phyloP scores from a whole-genome alignment of 2,329 filamentous ascomycete genomes.

The Paraphaeosphaeria minitans region DNA sequence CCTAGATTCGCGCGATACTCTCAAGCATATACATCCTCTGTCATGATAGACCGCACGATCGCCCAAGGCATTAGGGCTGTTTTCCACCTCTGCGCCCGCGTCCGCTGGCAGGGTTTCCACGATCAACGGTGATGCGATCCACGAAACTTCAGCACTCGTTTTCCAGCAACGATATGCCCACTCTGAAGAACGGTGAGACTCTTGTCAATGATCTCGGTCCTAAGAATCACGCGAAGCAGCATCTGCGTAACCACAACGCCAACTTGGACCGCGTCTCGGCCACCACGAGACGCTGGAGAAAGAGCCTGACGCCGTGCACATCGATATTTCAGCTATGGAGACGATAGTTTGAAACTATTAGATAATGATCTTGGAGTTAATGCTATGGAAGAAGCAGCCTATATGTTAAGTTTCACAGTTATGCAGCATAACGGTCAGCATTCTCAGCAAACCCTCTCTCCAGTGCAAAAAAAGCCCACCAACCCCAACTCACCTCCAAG shows the following conservation, averaged over 20 bases:
- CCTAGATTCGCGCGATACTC: too few species aligned
- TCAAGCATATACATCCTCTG: too few species aligned
- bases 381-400: neutral
- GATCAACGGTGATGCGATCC: too few species aligned
- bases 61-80: too few species aligned
- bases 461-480: too few species aligned
- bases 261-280: conserved; percentile 80
- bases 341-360: neutral
- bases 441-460: too few species aligned
- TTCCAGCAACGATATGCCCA: conserved; percentile 87
- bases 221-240: conserved; percentile 62
- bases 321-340: conserved; percentile 10
- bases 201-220: conserved; percentile 38
- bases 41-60: too few species aligned
- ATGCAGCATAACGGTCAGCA: neutral
- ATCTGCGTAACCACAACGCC: conserved; percentile 74
- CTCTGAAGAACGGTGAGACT: conserved; percentile 71
- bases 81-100: too few species aligned
- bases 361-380: too few species aligned
- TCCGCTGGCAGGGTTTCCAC: too few species aligned
- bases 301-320: conserved; percentile 11
- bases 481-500: too few species aligned
- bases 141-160: conserved; percentile 85
- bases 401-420: neutral
- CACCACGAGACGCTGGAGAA: conserved; percentile 7